Percentiles rank a stretch among this genome's conserved stretches.
Evolutionary conservation across 2,329 filamentous ascomycete species (phyloP).

Genomic region (Ophiosphaerella narmari): DNA sequence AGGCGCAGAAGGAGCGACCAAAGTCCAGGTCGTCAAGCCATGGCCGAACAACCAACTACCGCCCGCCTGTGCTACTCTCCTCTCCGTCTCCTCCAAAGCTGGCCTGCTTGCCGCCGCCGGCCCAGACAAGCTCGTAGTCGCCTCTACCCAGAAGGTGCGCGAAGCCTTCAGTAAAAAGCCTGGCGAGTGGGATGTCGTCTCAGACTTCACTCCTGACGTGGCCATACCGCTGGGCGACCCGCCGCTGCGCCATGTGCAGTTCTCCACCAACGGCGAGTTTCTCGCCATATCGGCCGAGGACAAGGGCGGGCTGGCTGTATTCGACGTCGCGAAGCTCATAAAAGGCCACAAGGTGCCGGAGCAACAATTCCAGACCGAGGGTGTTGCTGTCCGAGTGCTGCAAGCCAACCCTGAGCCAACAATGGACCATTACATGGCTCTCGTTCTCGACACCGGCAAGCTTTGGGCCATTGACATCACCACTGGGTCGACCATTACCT

Average conservation of each 20-base stretch:
- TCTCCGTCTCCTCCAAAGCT: constrained; percentile 78
- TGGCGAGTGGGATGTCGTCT: constrained; percentile 66
- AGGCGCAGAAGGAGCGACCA: constrained; percentile 74
- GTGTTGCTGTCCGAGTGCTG: constrained; percentile 72
- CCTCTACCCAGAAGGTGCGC: constrained; percentile 76
- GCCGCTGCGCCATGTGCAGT: constrained; percentile 84
- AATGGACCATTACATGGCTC: constrained; percentile 74
- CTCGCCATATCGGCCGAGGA: constrained; percentile 81
- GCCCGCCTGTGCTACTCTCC: constrained; percentile 75
- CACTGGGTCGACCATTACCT: constrained; percentile 58
- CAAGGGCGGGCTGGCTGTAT: constrained; percentile 81
- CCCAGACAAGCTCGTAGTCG: constrained; percentile 76
- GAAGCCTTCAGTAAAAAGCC: constrained; percentile 67
- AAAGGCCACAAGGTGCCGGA: constrained; percentile 66
- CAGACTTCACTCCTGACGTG: constrained; percentile 73
- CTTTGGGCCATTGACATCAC: constrained; percentile 80
- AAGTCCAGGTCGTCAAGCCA: constrained; percentile 74
- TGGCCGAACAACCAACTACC: constrained; percentile 76
- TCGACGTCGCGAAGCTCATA: constrained; percentile 71
- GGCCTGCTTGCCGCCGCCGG: constrained; percentile 87
- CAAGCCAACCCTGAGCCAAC: constrained; percentile 79
- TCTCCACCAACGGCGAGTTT: constrained; percentile 86
- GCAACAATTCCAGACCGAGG: constrained; percentile 78
- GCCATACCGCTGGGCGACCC: constrained; percentile 67
- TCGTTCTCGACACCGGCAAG: constrained; percentile 80